Conservation (phyloP, 495 filamentous ascomycete species). For the Poronia punctata region DNA sequence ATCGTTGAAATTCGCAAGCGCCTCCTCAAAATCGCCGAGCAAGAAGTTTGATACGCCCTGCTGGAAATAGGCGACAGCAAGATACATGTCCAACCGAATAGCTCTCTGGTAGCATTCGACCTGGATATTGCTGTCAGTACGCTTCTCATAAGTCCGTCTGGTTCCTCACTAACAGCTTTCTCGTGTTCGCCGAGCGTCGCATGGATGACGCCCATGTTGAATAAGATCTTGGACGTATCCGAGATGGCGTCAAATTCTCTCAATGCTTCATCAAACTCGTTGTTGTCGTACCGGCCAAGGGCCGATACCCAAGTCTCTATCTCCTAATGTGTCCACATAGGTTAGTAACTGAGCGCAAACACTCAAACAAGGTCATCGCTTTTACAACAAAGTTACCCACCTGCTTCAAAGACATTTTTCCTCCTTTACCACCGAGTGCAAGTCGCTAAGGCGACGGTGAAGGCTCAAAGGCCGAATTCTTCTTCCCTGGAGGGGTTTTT, state of each 20-base stretch:
- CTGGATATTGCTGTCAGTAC: conserved; percentile 37
- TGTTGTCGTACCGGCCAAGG: conserved; percentile 86
- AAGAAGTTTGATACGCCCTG: conserved; percentile 98
- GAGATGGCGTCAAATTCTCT: conserved; percentile 76
- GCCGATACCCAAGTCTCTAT: conserved; percentile 98
- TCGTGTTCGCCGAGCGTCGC: conserved; percentile 96
- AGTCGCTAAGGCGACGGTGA: conserved; percentile 14
- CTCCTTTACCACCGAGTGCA: background rate
- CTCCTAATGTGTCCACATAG: conserved; percentile 53
- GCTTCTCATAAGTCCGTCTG: background rate
- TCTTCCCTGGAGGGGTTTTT: no score
- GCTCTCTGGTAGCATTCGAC: conserved; percentile 93
- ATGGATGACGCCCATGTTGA: conserved; percentile 98
- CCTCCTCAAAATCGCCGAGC: conserved; percentile 94
- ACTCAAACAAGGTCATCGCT: background rate
- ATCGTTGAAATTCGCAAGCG: conserved; percentile 97
- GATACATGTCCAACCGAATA: conserved; percentile 81
- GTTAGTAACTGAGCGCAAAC: conserved; percentile 11
- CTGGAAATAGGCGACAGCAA: conserved; percentile 97
- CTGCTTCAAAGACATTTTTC: conserved; percentile 66
- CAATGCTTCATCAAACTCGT: conserved; percentile 86
- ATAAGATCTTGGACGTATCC: conserved; percentile 96
- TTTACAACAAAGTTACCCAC: conserved; percentile 34
- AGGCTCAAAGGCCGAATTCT: no score
- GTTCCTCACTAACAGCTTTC: conserved; percentile 66